Percentiles rank a stretch among this genome's conserved stretches.
Evolutionary conservation across 2,329 filamentous ascomycete species (phyloP).

Genomic region (Trichothecium sympodiale): DNA sequence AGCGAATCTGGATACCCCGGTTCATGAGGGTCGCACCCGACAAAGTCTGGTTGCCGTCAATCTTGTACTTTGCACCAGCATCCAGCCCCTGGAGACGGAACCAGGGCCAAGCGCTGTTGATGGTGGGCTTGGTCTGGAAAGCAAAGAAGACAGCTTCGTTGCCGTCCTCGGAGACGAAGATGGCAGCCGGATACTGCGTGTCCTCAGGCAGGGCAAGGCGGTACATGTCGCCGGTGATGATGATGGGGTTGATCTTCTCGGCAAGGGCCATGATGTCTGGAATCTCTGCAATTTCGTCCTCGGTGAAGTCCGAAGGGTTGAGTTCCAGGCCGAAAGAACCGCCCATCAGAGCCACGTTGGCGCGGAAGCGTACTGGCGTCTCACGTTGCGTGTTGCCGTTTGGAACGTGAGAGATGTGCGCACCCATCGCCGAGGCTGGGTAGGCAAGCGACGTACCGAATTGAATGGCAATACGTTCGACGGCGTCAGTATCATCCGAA

Average conservation of each 20-base stretch:
- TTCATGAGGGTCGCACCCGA: constrained; percentile 54
- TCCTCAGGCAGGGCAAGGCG: constrained; percentile 45
- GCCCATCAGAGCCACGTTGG: constrained; percentile 58
- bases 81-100: constrained; percentile 48
- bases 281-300: constrained; percentile 39
- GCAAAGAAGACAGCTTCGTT: constrained; percentile 42
- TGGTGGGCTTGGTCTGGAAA: constrained; percentile 42
- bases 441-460: constrained; percentile 54
- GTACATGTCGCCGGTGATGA: constrained; percentile 48
- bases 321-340: constrained; percentile 56
- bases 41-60: constrained; percentile 39
- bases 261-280: constrained; percentile 42
- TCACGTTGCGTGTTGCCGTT: constrained; percentile 46
- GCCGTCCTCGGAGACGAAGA: constrained; percentile 44
- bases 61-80: constrained; percentile 36
- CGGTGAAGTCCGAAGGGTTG: constrained; percentile 38
- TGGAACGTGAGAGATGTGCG: constrained; percentile 51
- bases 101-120: constrained; percentile 41
- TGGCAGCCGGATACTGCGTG: constrained; percentile 50
- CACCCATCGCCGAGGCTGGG: constrained; percentile 52
- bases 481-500: constrained; percentile 52
- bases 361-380: constrained; percentile 47
- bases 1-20: constrained; percentile 41
- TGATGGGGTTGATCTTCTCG: constrained; percentile 46
- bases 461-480: constrained; percentile 50